Conservation (phyloP, 306 rosid species). For the Nissolia schottii region DNA sequence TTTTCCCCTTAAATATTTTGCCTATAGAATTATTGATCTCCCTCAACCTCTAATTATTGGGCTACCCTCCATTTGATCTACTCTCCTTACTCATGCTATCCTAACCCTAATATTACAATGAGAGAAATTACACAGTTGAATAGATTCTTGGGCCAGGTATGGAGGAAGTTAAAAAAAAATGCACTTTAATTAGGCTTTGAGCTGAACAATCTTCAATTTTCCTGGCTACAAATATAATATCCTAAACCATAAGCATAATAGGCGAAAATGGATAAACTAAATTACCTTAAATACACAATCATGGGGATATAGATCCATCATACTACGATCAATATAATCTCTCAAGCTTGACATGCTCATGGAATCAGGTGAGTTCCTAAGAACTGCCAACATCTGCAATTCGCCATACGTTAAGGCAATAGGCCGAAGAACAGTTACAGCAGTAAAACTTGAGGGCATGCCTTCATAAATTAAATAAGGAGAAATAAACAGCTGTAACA, state of each 20-base stretch:
- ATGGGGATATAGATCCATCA: constrained; percentile 95
- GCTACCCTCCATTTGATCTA: neutral
- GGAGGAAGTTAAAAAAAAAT: neutral
- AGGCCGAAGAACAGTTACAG: constrained; percentile 15
- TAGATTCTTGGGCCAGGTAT: neutral
- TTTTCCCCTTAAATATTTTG: neutral
- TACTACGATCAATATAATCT: constrained; percentile 73
- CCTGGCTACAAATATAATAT: neutral
- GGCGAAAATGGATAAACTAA: neutral
- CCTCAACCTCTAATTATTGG: no score
- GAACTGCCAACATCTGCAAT: constrained; percentile 86
- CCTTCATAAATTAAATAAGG: neutral
- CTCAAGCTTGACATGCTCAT: constrained; percentile 76
- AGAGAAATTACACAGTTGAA: neutral
- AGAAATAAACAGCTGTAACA: neutral
- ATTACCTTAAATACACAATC: constrained; percentile 92
- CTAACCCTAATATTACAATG: neutral
- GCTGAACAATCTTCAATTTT: neutral
- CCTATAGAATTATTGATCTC: no score
- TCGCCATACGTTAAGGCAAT: constrained; percentile 19
- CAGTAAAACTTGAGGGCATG: neutral
- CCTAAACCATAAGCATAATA: neutral
- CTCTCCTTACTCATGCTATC: no score
- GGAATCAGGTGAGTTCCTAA: constrained; percentile 73
- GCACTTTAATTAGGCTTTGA: neutral